phyloP scores from a whole-genome alignment of 2,329 filamentous ascomycete species.

The Cyphellophora attinorum region DNA sequence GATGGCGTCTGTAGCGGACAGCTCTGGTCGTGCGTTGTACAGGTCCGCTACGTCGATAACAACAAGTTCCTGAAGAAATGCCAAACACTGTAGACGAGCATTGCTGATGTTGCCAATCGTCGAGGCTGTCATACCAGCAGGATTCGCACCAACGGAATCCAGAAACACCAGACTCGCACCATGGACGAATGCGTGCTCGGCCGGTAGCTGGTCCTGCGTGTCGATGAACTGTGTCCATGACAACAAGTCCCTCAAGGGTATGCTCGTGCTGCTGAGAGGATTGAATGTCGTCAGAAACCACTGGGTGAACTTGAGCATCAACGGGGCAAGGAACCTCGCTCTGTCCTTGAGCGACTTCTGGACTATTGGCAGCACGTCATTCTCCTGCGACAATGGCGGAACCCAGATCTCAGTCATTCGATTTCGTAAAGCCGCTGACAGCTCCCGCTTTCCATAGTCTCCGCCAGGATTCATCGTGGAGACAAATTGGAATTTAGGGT shows the following conservation, averaged over 20 bases:
- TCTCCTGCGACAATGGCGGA: conserved; percentile 69
- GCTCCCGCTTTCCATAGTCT: conserved; percentile 94
- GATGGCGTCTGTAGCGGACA: conserved; percentile 48
- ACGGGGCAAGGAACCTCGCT: conserved; percentile 49
- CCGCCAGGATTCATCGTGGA: conserved; percentile 99
- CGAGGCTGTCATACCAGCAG: conserved; percentile 72
- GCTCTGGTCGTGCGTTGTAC: conserved; percentile 54
- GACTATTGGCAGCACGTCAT: conserved; percentile 84
- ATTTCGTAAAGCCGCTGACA: conserved; percentile 89
- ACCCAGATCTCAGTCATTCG: conserved; percentile 99
- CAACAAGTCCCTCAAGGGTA: conserved; percentile 82
- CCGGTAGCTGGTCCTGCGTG: conserved; percentile 42
- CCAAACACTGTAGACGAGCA: conserved; percentile 64
- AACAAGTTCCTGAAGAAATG: conserved; percentile 60
- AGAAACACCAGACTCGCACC: conserved; percentile 94
- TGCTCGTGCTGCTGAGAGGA: conserved; percentile 61
- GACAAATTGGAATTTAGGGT: conserved; percentile 82
- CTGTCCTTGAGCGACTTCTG: conserved; percentile 57
- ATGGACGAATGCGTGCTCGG: conserved; percentile 54
- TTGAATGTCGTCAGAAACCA: conserved; percentile 84
- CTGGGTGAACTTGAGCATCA: conserved; percentile 76
- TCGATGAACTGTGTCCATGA: conserved; percentile 94
- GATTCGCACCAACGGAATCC: conserved; percentile 89
- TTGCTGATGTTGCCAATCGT: conserved; percentile 58
- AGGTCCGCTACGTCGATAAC: conserved; percentile 51